Evolutionary conservation across 73 alveolate genomes (phyloP), one percentile per base, ranked within the genome.

Genomic region (Paramecium pentaurelia): DNA sequence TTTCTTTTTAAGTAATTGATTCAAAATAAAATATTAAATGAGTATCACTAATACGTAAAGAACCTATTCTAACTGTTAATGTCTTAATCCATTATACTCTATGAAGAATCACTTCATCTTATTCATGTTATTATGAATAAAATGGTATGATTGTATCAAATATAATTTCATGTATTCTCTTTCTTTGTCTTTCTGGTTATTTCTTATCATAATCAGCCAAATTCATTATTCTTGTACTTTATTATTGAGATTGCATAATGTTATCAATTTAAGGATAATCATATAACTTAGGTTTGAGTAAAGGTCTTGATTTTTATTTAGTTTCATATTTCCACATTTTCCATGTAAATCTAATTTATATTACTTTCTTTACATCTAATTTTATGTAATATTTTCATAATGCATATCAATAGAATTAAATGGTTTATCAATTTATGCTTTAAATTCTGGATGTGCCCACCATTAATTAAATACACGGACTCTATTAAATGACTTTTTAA

Each of bases 381-480:
- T 16, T 2, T 71, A 45, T 32, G 25, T 6, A 27, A 71, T 5
- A 14, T 44, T 71, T 30, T 89, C 40, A 27, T 38, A 89, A 44
- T 70, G 20, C 18, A 71, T 40, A 38, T 71, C 94, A 6, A 16
- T 60, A 9, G 85, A 22, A 45, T 51, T 58, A 40, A 89, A 89
- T 44, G 51, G 47, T 34, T 89, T 47, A 73, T 89, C 91, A 11
- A 45, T 36, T 71, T 89, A 30, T 25, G 92, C 86, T 42, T 71
- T 71, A 14, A 89, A 89, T 4, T 89, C 91, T 22, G 90, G 94
- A 89, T 89, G 94, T 6, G 71, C 84, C 94, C 94, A 89, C 91
- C 91, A 80, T 80, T 80, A 27, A 80, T 80, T 47, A 18, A 80
- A 80, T 45, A 80, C 71, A 25, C 91, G 49, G 12, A 80, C 91